Evolutionary conservation across 768 basidiomycete genomes (phyloP).

Genomic region (Mycena floridula): DNA sequence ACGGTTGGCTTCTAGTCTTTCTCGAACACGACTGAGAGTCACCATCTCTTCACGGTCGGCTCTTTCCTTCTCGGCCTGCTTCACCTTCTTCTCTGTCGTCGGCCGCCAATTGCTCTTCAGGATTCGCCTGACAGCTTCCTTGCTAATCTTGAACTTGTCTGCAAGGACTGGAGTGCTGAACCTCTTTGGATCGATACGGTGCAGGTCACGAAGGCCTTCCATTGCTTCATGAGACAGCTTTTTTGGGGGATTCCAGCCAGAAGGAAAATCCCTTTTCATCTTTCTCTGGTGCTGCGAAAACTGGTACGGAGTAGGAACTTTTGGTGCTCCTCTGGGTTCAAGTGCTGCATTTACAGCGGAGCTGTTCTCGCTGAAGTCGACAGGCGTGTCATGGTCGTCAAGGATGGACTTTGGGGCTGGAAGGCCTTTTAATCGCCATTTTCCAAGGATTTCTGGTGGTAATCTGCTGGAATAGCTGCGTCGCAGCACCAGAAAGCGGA

Average conservation of each 20-base stretch:
- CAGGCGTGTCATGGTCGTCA: slow-evolving; percentile 36
- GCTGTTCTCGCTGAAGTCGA: slow-evolving; percentile 48
- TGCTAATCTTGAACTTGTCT: slow-evolving; percentile 70
- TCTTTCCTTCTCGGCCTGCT: slow-evolving; percentile 46
- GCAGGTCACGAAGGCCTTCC: slow-evolving; percentile 68
- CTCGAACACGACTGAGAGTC: slow-evolving; percentile 32
- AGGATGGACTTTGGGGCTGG: slow-evolving; percentile 38
- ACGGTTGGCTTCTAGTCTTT: slow-evolving; percentile 31
- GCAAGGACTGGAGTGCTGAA: slow-evolving; percentile 69
- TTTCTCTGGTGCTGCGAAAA: slow-evolving; percentile 43
- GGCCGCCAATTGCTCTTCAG: slow-evolving; percentile 72
- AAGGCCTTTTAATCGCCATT: slow-evolving; percentile 35
- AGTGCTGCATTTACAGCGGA: slow-evolving; percentile 39
- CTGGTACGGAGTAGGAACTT: slow-evolving; percentile 39
- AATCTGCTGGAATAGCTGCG: neutral
- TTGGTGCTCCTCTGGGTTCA: slow-evolving; percentile 29
- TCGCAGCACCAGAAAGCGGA: no score
- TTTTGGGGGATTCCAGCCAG: slow-evolving; percentile 73
- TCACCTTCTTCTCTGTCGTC: slow-evolving; percentile 42
- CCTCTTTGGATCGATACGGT: slow-evolving; percentile 53
- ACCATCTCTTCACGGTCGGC: slow-evolving; percentile 32
- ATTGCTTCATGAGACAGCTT: slow-evolving; percentile 81
- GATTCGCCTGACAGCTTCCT: slow-evolving; percentile 77
- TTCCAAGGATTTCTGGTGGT: slow-evolving; percentile 14
- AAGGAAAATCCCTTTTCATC: slow-evolving; percentile 51